Conservation (phyloP, 192 early-diverging fungal species). For the Geosiphon pyriformis region DNA sequence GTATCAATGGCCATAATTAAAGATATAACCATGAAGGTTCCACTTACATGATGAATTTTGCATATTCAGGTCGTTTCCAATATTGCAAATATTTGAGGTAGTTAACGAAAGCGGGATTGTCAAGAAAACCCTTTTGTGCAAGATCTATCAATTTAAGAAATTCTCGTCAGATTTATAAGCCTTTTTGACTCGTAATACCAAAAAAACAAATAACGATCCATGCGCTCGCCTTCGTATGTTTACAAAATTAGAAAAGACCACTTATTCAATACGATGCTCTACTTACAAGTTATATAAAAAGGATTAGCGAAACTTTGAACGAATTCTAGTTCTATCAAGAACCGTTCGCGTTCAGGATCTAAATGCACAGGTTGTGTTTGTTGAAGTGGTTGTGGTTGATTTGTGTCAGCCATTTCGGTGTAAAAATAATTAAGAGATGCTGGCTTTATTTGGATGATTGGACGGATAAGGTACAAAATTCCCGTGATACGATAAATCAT, state of each 20-base stretch:
- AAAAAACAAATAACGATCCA: slow-evolving; percentile 3
- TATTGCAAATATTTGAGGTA: slow-evolving; percentile 90
- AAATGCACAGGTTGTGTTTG: not conserved
- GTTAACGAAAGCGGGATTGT: slow-evolving; percentile 78
- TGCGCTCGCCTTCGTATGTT: no score
- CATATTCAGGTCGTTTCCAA: slow-evolving; percentile 86
- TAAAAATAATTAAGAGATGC: no score
- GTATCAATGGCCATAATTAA: not conserved
- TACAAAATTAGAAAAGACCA: no score
- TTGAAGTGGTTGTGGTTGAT: not conserved
- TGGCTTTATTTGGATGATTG: no score
- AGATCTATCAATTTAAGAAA: slow-evolving; percentile 45
- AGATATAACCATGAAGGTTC: not conserved
- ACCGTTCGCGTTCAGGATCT: slow-evolving; percentile 42
- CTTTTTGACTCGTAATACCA: not conserved
- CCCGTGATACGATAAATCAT: no score
- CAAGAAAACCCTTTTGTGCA: slow-evolving; percentile 84
- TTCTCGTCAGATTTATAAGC: not conserved
- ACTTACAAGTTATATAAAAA: slow-evolving; percentile 80
- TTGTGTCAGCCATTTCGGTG: not conserved
- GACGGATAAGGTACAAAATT: no score
- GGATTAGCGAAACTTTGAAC: slow-evolving; percentile 92
- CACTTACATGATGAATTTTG: slow-evolving; percentile 75
- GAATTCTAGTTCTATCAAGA: slow-evolving; percentile 93
- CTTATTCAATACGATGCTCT: not conserved